A percentile compares a stretch with the other conserved stretches of the same genome.
phyloP scores from a whole-genome alignment of 139 green algal genomes.

The Desmodesmus armatus region DNA sequence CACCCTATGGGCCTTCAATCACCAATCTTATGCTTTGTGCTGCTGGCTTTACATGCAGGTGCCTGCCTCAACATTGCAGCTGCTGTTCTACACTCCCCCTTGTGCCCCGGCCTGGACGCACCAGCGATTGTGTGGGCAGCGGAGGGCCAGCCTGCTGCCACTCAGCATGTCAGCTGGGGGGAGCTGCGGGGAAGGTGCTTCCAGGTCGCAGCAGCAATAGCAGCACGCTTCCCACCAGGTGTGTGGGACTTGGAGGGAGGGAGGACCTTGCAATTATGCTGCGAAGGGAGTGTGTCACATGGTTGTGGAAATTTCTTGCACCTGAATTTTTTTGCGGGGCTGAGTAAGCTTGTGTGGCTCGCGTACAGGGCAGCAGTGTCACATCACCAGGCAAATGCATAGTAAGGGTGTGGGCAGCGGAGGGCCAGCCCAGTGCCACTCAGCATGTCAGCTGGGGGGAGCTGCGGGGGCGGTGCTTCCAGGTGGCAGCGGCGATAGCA shows the following conservation, averaged over 20 bases:
- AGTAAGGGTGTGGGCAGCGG: not conserved
- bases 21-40: not conserved
- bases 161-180: constrained; percentile 58
- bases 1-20: not conserved
- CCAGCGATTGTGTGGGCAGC: constrained; percentile 79
- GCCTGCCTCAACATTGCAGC: constrained; percentile 85
- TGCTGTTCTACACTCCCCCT: constrained; percentile 57
- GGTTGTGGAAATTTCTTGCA: too few relatives aligned
- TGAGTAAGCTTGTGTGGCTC: too few relatives aligned
- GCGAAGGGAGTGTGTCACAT: not conserved
- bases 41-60: constrained; percentile 62
- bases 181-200: constrained; percentile 8
- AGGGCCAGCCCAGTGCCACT: too few relatives aligned
- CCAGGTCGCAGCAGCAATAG: constrained; percentile 15
- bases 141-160: constrained; percentile 56
- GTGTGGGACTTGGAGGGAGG: too few relatives aligned
- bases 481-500: constrained; percentile 19
- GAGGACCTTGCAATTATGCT: not conserved
- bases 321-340: too few relatives aligned
- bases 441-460: constrained; percentile 6
- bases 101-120: not conserved
- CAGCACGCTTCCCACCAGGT: constrained; percentile 60
- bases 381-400: too few relatives aligned
- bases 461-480: constrained; percentile 1
- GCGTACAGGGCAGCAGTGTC: too few relatives aligned